Evolutionary conservation across 2,329 filamentous ascomycete genomes (phyloP).

Genomic region (Talaromyces sp.): DNA sequence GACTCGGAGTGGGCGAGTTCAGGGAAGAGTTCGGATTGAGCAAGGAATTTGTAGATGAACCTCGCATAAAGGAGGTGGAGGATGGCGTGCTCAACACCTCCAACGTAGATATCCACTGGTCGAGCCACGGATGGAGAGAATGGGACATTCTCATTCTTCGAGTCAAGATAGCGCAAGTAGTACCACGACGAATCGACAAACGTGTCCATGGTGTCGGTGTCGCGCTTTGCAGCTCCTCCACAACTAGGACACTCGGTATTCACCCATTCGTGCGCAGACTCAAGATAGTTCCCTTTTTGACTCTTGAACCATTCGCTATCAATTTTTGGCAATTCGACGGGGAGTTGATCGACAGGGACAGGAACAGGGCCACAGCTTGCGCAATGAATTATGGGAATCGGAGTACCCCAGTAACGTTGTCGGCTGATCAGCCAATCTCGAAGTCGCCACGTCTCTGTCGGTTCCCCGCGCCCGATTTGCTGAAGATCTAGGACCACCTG

Average conservation of each 20-base stretch:
- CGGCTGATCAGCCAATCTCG: conserved; percentile 87
- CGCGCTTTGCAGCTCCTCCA: conserved; percentile 63
- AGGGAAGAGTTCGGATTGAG: conserved; percentile 43
- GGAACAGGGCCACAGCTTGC: conserved; percentile 69
- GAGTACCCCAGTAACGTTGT: conserved; percentile 89
- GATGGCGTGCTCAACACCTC: conserved; percentile 86
- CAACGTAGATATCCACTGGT: conserved; percentile 83
- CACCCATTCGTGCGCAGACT: conserved; percentile 66
- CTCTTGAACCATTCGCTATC: conserved; percentile 63
- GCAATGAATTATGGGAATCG: conserved; percentile 86
- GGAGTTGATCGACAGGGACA: conserved; percentile 70
- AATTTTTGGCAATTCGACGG: conserved; percentile 67
- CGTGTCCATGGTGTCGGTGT: conserved; percentile 94
- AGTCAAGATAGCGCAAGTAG: conserved; percentile 72
- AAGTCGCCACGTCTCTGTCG: conserved; percentile 70
- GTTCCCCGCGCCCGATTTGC: conserved; percentile 52
- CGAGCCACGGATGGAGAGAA: conserved; percentile 57
- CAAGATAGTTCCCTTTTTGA: conserved; percentile 71
- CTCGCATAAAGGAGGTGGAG: conserved; percentile 82
- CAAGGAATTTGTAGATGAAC: conserved; percentile 84
- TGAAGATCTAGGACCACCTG: conserved; percentile 52
- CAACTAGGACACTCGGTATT: conserved; percentile 70
- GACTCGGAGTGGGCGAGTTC: conserved; percentile 29
- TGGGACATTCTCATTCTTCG: conserved; percentile 56
- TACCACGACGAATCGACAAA: conserved; percentile 97